Evolutionary conservation across 2,329 filamentous ascomycete genomes (phyloP).

Genomic region (Cladorrhinum sp.): DNA sequence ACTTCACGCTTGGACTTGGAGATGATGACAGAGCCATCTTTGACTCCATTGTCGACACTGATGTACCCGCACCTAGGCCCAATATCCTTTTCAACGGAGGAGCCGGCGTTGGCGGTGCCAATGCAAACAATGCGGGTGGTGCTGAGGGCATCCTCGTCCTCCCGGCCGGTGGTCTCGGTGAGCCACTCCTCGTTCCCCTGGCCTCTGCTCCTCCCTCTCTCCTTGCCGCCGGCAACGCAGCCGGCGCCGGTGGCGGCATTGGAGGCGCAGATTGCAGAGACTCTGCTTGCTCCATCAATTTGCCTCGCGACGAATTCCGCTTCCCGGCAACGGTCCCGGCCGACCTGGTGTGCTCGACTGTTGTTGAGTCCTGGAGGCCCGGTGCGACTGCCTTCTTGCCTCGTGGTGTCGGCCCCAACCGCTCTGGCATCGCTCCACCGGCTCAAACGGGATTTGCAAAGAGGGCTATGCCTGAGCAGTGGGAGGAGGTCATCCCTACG

Average conservation of each 20-base stretch:
- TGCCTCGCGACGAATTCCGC: background rate
- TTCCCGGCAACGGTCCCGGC: background rate
- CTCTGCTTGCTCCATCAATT: background rate
- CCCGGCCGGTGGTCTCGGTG: background rate
- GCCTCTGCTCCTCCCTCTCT: background rate
- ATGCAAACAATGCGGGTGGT: background rate
- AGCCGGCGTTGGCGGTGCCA: background rate
- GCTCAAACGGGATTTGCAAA: background rate
- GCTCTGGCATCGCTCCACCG: background rate
- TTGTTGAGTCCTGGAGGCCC: background rate
- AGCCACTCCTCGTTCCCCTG: background rate
- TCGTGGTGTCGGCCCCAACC: background rate
- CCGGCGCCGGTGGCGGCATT: background rate
- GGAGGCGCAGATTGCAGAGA: background rate
- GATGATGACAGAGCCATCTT: background rate
- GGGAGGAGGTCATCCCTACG: no score
- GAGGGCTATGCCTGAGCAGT: background rate
- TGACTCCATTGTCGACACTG: background rate
- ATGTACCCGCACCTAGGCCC: background rate
- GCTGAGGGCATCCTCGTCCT: background rate
- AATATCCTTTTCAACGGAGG: background rate
- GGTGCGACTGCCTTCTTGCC: constrained; percentile 1
- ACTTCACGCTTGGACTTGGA: background rate
- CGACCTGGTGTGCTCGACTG: background rate
- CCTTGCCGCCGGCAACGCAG: background rate